Evolutionary conservation across 176 grass and related monocot species (phyloP), one percentile per base, ranked within the genome.

Genomic region (Raddia distichophylla): DNA sequence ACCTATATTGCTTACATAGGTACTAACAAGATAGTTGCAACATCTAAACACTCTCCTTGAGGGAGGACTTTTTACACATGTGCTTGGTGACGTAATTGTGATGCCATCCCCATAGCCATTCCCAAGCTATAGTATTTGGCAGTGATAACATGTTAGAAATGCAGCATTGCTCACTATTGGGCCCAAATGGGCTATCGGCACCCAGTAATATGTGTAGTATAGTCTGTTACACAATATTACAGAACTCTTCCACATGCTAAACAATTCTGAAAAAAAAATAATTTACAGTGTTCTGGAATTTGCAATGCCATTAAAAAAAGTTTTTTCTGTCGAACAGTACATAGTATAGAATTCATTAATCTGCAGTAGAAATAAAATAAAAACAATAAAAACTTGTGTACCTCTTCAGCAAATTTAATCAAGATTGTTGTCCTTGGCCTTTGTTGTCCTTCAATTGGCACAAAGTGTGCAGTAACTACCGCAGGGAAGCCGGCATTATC

Each of bases 321-420:
- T 15, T 20, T 18, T 63, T 87, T 61, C 37, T 75, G 44, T 69
- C 63, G 84, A 11, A 20, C 27, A 71, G 45, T 37, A 33, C 3
- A 40, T 45, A 52, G 33, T 48, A 44, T 13, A 67, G 17, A 42
- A 51, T 54, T 75, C 34, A 69, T 74, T 69, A 43, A 70, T 10
- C 49, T 80, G 16, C 61, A 71, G 60, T 7, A 60, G 49, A 67
- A 77, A 34, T 69, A 62, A 55, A 70, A 52, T 74, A 61, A 71
- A 56, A 85, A 72, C 5, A 46, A 76, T 32, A 70, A 14, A 80
- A 14, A 69, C 13, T 48, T 48, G 2, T 70, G 15, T 84, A 98
- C 95, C 95, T 98, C 95, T 87, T 93, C 95, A 65, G 92, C 88
- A 91, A 98, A 98, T 78, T 93, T 98, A 79, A 98, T 94, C 84